Evolutionary conservation across 2,329 filamentous ascomycete species (phyloP).

Genomic region (Metarhizium album): DNA sequence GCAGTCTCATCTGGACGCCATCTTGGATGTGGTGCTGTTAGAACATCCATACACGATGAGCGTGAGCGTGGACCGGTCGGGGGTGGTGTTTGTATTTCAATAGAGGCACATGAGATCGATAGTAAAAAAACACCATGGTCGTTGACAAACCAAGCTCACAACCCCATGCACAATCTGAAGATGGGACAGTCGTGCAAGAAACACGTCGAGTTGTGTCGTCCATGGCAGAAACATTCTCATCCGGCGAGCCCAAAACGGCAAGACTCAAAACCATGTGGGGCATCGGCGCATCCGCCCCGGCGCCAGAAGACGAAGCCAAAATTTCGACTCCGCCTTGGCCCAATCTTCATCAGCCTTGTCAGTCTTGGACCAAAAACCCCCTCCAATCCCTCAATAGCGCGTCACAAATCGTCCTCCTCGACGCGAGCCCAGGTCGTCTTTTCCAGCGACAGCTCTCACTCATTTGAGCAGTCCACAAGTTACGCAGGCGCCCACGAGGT

Average conservation of each 20-base stretch:
- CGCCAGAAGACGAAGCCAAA: constrained; percentile 11
- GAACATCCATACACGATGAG: constrained; percentile 90
- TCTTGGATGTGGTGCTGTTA: constrained; percentile 79
- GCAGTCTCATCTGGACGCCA: constrained; percentile 75
- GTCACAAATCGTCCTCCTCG: neutral
- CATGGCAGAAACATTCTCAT: too few relatives aligned
- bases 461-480: neutral
- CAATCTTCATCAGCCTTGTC: constrained; percentile 17
- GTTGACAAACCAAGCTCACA: neutral
- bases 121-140: neutral
- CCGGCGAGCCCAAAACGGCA: neutral
- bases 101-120: constrained; percentile 15
- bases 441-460: neutral
- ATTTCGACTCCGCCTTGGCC: constrained; percentile 21
- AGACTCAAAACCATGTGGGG: neutral
- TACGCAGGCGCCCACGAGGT: neutral
- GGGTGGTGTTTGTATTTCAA: constrained; percentile 75
- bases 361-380: neutral
- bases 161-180: too few relatives aligned
- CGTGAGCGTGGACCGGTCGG: constrained; percentile 78
- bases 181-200: neutral
- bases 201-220: too few relatives aligned
- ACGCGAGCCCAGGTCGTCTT: neutral
- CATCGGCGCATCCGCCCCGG: too few relatives aligned
- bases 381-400: neutral